A percentile compares a stretch with the other conserved stretches of the same genome.
Conservation (phyloP, 176 grass and related monocot species). For the Lolium multiflorum region DNA sequence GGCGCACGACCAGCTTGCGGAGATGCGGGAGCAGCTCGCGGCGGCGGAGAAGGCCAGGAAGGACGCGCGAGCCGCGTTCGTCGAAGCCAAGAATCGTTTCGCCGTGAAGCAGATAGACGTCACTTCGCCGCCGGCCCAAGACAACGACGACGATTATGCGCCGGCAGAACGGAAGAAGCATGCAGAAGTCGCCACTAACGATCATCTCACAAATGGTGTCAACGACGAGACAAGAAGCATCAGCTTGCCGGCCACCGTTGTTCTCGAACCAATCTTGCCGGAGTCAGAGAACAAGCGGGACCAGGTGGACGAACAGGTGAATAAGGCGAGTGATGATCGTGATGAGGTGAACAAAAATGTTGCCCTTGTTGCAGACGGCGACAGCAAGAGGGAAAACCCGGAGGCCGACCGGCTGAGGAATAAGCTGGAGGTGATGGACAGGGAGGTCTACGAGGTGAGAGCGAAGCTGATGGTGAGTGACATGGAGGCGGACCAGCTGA, state of each 20-base stretch:
- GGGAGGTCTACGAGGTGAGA: slow-evolving; percentile 44
- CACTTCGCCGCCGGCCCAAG: background rate
- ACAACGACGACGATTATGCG: background rate
- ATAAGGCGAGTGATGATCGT: background rate
- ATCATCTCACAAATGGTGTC: background rate
- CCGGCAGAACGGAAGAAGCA: slow-evolving; percentile 28
- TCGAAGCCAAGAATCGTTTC: slow-evolving; percentile 64
- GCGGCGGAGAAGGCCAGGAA: slow-evolving; percentile 67
- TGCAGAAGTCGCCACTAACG: background rate
- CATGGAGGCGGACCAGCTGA: slow-evolving; percentile 35
- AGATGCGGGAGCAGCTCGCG: slow-evolving; percentile 64
- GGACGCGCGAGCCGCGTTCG: slow-evolving; percentile 63
- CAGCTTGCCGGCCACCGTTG: slow-evolving; percentile 26
- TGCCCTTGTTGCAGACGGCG: background rate
- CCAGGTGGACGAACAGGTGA: slow-evolving; percentile 8
- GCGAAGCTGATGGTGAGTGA: slow-evolving; percentile 41
- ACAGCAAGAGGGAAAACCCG: background rate
- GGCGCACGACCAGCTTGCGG: slow-evolving; percentile 64
- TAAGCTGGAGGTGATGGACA: slow-evolving; percentile 58
- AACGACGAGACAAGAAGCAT: slow-evolving; percentile 6
- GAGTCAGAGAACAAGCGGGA: background rate
- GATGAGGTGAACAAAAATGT: slow-evolving; percentile 19
- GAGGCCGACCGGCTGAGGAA: slow-evolving; percentile 47
- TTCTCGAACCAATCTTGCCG: slow-evolving; percentile 22
- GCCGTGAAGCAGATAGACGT: slow-evolving; percentile 33